Base-by-base conservation (phyloP, 129 eudicot species). In the Saposhnikovia divaricata region DNA sequence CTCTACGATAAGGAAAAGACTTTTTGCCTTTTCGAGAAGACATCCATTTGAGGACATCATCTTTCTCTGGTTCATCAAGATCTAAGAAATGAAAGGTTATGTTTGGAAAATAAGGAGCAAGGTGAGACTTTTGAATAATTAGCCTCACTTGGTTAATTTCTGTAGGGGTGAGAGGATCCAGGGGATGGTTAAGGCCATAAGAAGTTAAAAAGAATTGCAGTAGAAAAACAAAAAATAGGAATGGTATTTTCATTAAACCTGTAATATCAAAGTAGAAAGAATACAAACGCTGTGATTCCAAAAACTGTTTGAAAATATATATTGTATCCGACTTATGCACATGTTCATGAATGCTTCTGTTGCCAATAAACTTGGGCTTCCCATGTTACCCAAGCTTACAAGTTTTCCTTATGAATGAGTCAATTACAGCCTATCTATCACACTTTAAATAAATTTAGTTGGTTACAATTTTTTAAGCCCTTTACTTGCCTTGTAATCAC, bases 31-130 rank as follows among this genome's bases (percentile, higher is more conserved):
- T 83, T 34, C 74, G 65, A 0, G 87, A 85, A 28, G 92, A 89
- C 27, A 91, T 55, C 92, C 92, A 91, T 38, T 78, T 77, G 46
- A 87, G 84, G 70, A 93, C 94, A 9, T 85, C 80, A 4, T 72
- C 39, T 74, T 93, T 93, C 10, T 91, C 85, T 10, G 98, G 98
- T 80, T 91, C 98, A 40, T 91, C 91, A 46, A 93, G 87, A 53
- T 93, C 98, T 53, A 93, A 87, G 77, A 83, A 93, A 76, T 93
- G 98, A 63, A 86, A 93, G 72, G 80, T 88, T 45, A 91, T 43
- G 76, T 91, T 84, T 0, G 88, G 79, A 81, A 86, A 85, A 27
- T 68, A 68, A 65, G 89, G 46, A 25, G 77, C 83, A 16, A 84
- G 78, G 77, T 83, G 87, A 44, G 93, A 91, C 39, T 86, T 86